These are phyloP conservation scores for Agapanthus africanus DNA, from an alignment of 106 monocot genomes.

Conservation along the genomic window DNA sequence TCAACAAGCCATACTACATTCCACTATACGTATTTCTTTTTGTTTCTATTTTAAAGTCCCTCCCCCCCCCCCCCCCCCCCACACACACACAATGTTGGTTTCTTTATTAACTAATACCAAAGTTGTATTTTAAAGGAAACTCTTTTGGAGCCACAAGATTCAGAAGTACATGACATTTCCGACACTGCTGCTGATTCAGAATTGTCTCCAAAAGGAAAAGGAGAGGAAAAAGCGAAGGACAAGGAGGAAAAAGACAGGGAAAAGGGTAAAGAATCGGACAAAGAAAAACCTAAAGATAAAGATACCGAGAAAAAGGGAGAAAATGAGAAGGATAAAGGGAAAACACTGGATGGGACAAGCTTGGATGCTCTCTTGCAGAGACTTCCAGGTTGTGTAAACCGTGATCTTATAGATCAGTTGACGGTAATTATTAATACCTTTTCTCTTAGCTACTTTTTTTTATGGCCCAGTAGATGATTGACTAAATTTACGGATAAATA, in stretches of 20 bases:
- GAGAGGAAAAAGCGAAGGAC: conserved; percentile 63
- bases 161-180: conserved; percentile 43
- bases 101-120: neutral
- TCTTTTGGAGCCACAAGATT: conserved; percentile 34
- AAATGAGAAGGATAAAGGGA: conserved; percentile 80
- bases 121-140: conserved; percentile 38
- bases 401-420: conserved; percentile 95
- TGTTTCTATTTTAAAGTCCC: too few relatives aligned
- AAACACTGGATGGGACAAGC: conserved; percentile 62
- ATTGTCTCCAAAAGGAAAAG: conserved; percentile 33
- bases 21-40: neutral
- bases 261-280: conserved; percentile 50
- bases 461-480: neutral
- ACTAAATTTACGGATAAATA: conserved; percentile 1
- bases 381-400: conserved; percentile 93
- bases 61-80: too few relatives aligned
- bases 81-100: too few relatives aligned
- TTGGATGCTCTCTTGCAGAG: conserved; percentile 83
- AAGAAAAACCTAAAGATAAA: conserved; percentile 66
- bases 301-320: conserved; percentile 73
- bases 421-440: conserved; percentile 45
- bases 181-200: conserved; percentile 35
- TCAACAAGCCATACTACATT: neutral
- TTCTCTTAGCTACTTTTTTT: conserved; percentile 6
- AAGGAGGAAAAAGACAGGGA: conserved; percentile 63